phyloP scores from a whole-genome alignment of 331 rosid species.

The Ulmus americana region DNA sequence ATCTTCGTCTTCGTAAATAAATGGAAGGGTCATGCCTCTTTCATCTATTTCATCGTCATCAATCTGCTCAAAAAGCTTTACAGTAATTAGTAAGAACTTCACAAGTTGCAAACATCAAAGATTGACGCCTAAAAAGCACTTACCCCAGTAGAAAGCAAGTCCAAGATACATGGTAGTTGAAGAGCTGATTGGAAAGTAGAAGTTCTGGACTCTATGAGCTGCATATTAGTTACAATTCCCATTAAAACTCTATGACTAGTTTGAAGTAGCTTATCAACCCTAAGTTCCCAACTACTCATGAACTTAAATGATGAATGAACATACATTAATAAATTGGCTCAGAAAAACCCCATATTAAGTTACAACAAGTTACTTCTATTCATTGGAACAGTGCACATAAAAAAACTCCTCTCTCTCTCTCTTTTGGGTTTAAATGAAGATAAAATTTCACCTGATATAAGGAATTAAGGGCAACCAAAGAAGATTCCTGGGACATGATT shows the following conservation, averaged over 20 bases:
- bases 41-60: conserved; percentile 49
- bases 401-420: background rate
- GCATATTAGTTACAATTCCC: conserved; percentile 23
- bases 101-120: background rate
- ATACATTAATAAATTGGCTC: too few relatives aligned
- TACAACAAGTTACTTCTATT: background rate
- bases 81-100: background rate
- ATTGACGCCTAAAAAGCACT: conserved; percentile 19
- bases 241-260: background rate
- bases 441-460: conserved; percentile 55
- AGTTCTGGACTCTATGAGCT: conserved; percentile 72
- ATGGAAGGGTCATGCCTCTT: conserved; percentile 31
- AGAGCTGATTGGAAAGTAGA: conserved; percentile 57
- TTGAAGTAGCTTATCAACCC: too few relatives aligned
- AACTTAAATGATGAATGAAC: too few relatives aligned
- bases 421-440: background rate
- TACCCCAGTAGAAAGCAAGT: conserved; percentile 52
- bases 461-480: conserved; percentile 56
- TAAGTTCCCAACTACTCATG: too few relatives aligned
- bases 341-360: too few relatives aligned
- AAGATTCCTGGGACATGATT: conserved; percentile 68
- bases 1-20: conserved; percentile 53
- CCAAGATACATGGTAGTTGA: conserved; percentile 59
- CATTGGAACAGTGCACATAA: background rate
- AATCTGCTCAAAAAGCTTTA: conserved; percentile 31